Percentiles rank a stretch among this genome's conserved stretches.
Conservation (phyloP, 1,284 basidiomycete genomes). For the Omphalotus olearius region DNA sequence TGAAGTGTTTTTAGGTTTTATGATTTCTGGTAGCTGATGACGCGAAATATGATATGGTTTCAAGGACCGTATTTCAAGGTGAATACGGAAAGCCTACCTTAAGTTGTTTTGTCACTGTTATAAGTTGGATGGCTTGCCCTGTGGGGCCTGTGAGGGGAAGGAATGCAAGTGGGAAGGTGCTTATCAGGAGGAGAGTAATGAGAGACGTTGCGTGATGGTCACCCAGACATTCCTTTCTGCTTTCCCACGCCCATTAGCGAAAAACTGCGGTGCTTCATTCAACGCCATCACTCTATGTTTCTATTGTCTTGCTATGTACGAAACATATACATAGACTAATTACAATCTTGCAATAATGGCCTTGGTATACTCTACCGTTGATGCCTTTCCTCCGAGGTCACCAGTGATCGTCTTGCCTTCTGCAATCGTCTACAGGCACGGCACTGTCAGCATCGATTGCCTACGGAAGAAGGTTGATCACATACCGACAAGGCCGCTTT, state of each 20-base stretch:
- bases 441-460: constrained; percentile 16
- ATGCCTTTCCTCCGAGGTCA: constrained; percentile 88
- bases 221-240: constrained; percentile 16
- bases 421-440: constrained; percentile 74
- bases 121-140: constrained; percentile 71
- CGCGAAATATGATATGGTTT: constrained; percentile 21
- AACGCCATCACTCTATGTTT: constrained; percentile 4
- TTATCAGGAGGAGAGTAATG: constrained; percentile 39
- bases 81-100: constrained; percentile 34
- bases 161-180: constrained; percentile 37
- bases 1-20: constrained; percentile 51
- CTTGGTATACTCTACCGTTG: constrained; percentile 83
- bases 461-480: constrained; percentile 21
- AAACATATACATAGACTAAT: constrained; percentile 2
- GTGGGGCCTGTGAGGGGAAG: constrained; percentile 77
- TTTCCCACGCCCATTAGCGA: constrained; percentile 16
- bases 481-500: constrained; percentile 82
- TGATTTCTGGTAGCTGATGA: constrained; percentile 29
- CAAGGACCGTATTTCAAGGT: constrained; percentile 16
- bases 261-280: neutral
- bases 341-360: constrained; percentile 80
- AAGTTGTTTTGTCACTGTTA: constrained; percentile 38
- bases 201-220: constrained; percentile 38
- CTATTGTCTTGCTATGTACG: neutral
- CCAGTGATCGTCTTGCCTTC: constrained; percentile 92